Evolutionary conservation across 306 rosid species (phyloP), one percentile per base, ranked within the genome.

Genomic region (Canavalia ensiformis): DNA sequence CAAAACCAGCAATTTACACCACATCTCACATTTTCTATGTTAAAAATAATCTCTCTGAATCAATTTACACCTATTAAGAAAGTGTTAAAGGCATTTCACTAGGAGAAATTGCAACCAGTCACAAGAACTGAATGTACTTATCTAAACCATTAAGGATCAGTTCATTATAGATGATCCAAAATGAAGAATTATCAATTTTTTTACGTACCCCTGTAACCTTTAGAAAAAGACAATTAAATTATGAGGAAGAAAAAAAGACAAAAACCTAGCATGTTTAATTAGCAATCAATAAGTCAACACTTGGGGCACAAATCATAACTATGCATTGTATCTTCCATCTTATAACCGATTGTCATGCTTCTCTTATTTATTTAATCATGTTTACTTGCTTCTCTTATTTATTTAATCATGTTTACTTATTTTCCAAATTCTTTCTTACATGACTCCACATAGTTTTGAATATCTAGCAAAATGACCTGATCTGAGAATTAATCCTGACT

Each of bases 91-190:
- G 59, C 52, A 57, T 29, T 45, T 46, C 31, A 51, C 1, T 1
- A 25, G 73, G 30, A 5, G 11, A 18, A 50, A 42, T 25, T 49
- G 12, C 31, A 11, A 35, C 66, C 8, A 42, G 52, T 37, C 64
- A 65, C 12, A 51, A 72, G 51, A 77, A 67, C 31, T 33, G 4
- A 51, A 59, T 5, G 12, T 28, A 62, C 51, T 12, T 50, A 50
- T 70, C 12, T 33, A 62, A 62, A 72, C 71, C 63, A 11, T 5
- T 37, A 33, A 74, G 39, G 52, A 2, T 72, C 18, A 51, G 41
- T 63, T 73, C 59, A 65, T n/a, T 7, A 55, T 33, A 58, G 59
- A 75, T 7, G 51, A 75, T 60, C 44, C 5, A 35, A 18, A 56
- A 66, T 46, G 44, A 56, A 30, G 3, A 55, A 9, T 31, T 60